Conservation (phyloP, 1,139 yeast species). For the Zygoascus meyerae region DNA sequence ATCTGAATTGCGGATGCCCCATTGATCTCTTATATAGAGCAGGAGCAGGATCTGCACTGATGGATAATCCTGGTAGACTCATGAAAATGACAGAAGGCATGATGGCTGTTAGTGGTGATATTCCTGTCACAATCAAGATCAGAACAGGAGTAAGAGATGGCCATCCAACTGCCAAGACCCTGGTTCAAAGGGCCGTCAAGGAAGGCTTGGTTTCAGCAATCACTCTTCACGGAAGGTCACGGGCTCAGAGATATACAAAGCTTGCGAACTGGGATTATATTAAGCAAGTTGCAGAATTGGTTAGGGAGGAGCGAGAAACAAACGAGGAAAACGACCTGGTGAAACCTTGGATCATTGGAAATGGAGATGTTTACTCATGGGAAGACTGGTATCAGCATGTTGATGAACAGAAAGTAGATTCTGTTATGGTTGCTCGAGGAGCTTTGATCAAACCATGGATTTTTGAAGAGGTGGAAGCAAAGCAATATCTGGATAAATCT, state of each 20-base stretch:
- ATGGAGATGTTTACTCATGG: constrained; percentile 84
- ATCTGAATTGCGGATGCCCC: constrained; percentile 95
- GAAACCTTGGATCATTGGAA: constrained; percentile 61
- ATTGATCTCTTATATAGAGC: constrained; percentile 85
- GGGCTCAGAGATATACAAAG: constrained; percentile 89
- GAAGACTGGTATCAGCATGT: constrained; percentile 87
- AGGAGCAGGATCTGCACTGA: constrained; percentile 92
- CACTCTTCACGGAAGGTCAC: constrained; percentile 90
- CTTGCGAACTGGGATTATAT: constrained; percentile 94
- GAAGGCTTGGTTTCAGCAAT: constrained; percentile 87
- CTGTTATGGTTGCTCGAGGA: constrained; percentile 97
- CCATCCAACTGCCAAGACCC: constrained; percentile 75
- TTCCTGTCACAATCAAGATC: constrained; percentile 86
- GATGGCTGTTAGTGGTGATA: constrained; percentile 82
- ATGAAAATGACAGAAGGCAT: constrained; percentile 76
- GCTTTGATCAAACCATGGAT: constrained; percentile 99
- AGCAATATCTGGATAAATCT: constrained; percentile 83
- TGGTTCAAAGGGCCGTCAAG: constrained; percentile 62
- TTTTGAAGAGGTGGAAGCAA: constrained; percentile 87
- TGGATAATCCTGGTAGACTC: constrained; percentile 84
- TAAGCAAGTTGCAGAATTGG: constrained; percentile 61
- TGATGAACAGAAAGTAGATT: constrained; percentile 67
- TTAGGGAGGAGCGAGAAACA: constrained; percentile 47
- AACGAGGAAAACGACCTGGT: constrained; percentile 39
- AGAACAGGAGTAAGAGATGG: constrained; percentile 86